A percentile compares a stretch with the other conserved stretches of the same genome.
Evolutionary conservation across 176 grass and related monocot species (phyloP).

Genomic region (Canna indica): DNA sequence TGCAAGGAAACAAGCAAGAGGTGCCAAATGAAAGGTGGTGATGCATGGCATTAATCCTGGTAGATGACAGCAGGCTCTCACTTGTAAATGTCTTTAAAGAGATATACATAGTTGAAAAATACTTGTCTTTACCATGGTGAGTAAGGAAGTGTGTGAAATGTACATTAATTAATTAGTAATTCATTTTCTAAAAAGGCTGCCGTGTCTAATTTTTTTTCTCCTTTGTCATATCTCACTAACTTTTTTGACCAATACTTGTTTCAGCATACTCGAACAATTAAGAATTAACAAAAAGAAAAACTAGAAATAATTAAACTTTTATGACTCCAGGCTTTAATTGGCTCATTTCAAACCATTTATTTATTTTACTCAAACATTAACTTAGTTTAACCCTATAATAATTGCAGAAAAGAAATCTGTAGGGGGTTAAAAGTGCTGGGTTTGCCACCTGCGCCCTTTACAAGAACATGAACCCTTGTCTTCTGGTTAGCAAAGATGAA

Average conservation of each 20-base stretch:
- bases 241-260: slow-evolving; percentile 8
- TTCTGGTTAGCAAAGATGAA: not conserved
- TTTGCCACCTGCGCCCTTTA: not conserved
- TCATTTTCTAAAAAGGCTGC: slow-evolving; percentile 1
- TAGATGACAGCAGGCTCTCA: not conserved
- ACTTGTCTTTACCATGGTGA: not conserved
- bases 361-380: too few species aligned
- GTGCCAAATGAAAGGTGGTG: not conserved
- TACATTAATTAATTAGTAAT: not conserved
- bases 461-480: slow-evolving; percentile 15
- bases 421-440: not conserved
- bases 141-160: slow-evolving; percentile 1
- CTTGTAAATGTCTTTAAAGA: not conserved
- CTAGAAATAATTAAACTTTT: not conserved
- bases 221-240: not conserved
- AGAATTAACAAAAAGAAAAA: not conserved
- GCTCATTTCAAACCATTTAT: too few species aligned
- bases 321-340: too few species aligned
- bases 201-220: not conserved
- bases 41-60: not conserved
- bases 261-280: not conserved
- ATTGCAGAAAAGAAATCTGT: not conserved
- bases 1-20: slow-evolving; percentile 8
- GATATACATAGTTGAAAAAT: not conserved
- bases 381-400: not conserved